Percentiles rank a stretch among this genome's conserved stretches.
These are phyloP conservation scores for Dinochytrium kinnereticum DNA, from an alignment of 371 early-diverging fungal genomes.

Conservation along the genomic window DNA sequence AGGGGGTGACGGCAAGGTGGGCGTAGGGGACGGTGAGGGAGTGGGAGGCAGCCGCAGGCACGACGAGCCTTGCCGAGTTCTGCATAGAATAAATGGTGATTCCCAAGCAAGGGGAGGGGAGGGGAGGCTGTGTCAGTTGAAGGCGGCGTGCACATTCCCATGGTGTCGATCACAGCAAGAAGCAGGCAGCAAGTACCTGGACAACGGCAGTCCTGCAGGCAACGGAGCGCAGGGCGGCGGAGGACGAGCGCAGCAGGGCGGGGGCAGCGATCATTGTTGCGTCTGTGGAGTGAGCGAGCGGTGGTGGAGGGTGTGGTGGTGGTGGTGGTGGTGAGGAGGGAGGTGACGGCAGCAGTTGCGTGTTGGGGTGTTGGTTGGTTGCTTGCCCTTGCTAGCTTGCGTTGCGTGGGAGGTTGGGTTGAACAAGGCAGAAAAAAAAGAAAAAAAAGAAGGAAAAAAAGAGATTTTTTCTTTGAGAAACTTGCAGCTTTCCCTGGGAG, in stretches of 20 bases:
- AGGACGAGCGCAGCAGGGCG: background rate
- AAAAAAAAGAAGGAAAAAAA: background rate
- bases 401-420: background rate
- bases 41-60: constrained; percentile 37
- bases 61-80: no score
- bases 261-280: background rate
- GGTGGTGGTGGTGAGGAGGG: no score
- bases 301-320: background rate
- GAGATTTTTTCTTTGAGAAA: background rate
- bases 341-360: no score
- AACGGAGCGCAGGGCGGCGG: constrained; percentile 8
- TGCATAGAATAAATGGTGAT: no score
- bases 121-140: no score
- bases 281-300: background rate
- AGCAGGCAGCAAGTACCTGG: no score
- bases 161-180: no score
- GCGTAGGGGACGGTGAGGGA: constrained; percentile 53
- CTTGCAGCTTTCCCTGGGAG: background rate
- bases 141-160: no score
- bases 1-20: constrained; percentile 47
- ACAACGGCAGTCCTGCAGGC: background rate
- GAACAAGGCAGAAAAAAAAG: background rate
- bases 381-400: background rate
- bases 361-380: no score
- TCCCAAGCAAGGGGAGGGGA: no score